Percentiles rank a stretch among this genome's conserved stretches.
These are phyloP conservation scores for Digitaria exilis DNA, from an alignment of 202 grass and related monocot genomes.

Conservation along the genomic window DNA sequence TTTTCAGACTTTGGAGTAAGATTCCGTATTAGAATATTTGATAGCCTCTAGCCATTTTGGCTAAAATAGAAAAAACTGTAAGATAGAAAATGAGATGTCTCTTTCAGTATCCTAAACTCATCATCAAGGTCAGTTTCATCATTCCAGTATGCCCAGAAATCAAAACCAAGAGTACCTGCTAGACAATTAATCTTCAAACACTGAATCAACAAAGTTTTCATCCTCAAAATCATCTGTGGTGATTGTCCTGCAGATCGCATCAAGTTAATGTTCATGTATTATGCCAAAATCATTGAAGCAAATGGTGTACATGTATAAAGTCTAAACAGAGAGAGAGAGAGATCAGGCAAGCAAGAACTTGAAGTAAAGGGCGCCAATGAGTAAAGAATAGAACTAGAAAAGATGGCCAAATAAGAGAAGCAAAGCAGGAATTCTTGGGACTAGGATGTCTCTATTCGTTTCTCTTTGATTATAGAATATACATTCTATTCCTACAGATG, in stretches of 20 bases:
- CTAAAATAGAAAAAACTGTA: background rate
- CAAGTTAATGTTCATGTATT: background rate
- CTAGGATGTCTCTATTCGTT: no score
- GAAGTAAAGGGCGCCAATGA: background rate
- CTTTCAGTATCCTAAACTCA: background rate
- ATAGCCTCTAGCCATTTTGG: background rate
- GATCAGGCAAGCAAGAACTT: background rate
- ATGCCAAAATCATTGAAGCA: background rate
- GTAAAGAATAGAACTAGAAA: background rate
- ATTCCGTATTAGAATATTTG: background rate
- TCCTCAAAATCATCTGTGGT: conserved; percentile 1
- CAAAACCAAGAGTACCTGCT: background rate
- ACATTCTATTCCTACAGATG: no score
- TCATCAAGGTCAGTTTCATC: background rate
- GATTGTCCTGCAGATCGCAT: background rate
- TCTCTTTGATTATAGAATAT: no score
- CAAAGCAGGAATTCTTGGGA: no score
- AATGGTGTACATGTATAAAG: no score
- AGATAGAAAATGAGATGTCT: background rate
- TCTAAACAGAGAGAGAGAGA: background rate
- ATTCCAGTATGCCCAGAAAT: background rate
- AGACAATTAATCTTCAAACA: conserved; percentile 20
- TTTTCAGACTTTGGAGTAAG: background rate
- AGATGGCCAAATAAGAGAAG: background rate
- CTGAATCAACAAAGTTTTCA: background rate